These are phyloP conservation scores for Coniochaeta hoffmannii DNA, from an alignment of 2,329 filamentous ascomycete species.

Conservation along the genomic window DNA sequence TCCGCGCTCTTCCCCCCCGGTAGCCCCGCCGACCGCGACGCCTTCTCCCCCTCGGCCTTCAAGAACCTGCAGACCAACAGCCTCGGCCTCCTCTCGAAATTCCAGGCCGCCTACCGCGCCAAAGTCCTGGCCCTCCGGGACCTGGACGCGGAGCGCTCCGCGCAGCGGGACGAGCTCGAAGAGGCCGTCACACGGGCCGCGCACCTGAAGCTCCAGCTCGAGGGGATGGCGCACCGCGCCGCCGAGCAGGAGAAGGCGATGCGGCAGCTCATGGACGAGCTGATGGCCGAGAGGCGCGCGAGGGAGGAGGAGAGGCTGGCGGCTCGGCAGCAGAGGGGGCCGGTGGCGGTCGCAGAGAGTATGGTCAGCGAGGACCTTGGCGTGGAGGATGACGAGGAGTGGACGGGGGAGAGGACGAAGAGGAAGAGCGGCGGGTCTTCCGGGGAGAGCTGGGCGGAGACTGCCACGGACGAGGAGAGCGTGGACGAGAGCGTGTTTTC, in stretches of 20 bases:
- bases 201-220: conserved; percentile 51
- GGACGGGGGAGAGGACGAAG: conserved; percentile 29
- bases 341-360: conserved; percentile 27
- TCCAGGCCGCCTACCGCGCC: conserved; percentile 52
- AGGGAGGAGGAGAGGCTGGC: conserved; percentile 29
- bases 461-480: conserved; percentile 19
- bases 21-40: conserved; percentile 33
- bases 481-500: conserved; percentile 53
- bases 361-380: conserved; percentile 45
- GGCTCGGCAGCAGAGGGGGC: conserved; percentile 3
- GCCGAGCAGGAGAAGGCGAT: conserved; percentile 45
- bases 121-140: conserved; percentile 43
- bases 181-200: conserved; percentile 45
- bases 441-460: conserved; percentile 5
- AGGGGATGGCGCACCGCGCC: conserved; percentile 48
- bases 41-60: conserved; percentile 52
- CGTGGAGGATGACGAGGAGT: conserved; percentile 41
- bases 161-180: conserved; percentile 46
- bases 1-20: conserved; percentile 43
- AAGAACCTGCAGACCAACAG: conserved; percentile 56
- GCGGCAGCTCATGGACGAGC: conserved; percentile 34
- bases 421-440: conserved; percentile 15
- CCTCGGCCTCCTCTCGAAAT: conserved; percentile 42
- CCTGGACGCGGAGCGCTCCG: conserved; percentile 44
- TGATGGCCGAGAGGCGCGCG: conserved; percentile 41